Base-by-base conservation (phyloP, 2,329 filamentous ascomycete species). In the Domatiomyces catenatus region DNA sequence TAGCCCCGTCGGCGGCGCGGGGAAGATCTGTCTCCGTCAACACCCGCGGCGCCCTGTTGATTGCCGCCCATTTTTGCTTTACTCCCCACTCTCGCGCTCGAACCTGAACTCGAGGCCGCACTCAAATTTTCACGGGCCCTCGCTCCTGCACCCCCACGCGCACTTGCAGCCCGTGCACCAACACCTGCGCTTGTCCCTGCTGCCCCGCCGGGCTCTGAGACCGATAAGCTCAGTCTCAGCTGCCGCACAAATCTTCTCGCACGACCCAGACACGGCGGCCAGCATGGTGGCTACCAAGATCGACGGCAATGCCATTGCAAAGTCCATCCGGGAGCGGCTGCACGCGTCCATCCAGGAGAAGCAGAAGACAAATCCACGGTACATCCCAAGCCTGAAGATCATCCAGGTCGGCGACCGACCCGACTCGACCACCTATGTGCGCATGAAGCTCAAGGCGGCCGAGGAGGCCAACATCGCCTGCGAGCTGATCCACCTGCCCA, bases 361-460 rank as follows among this genome's bases (percentile, higher is more conserved):
- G 66, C 90, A 95, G 69, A 76, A 79, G 69, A 69, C 74, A 54
- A 95, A 95, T 66, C 84, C 90, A 42, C 78, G 88, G 61, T 98
- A 88, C 74, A 81, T 83, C 71, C 92, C 92, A 48, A 84, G 79
- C 58, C 75, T 98, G 66, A 92, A 88, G 67, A 98, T 98, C 67
- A 83, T 98, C 59, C 92, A 98, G 79, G 92, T 98, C 60, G 92
- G 89, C 65, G 84, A 89, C 67, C 82, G 92, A 62, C 86, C 86
- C 59, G 92, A 98, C 71, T 95, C 89, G 39, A 84, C 86, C 63
- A 96, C 90, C 48, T 98, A 98, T 84, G 90, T 98, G 70, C 89
- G 89, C 71, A 98, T 98, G 92, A 98, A 98, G 75, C 73, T 95
- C 64, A 98, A 95, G 77, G 92, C 92, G 58, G 92, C 92, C 52